phyloP scores from a whole-genome alignment of 2,329 filamentous ascomycete species.

The Ceratocystis albifundus region DNA sequence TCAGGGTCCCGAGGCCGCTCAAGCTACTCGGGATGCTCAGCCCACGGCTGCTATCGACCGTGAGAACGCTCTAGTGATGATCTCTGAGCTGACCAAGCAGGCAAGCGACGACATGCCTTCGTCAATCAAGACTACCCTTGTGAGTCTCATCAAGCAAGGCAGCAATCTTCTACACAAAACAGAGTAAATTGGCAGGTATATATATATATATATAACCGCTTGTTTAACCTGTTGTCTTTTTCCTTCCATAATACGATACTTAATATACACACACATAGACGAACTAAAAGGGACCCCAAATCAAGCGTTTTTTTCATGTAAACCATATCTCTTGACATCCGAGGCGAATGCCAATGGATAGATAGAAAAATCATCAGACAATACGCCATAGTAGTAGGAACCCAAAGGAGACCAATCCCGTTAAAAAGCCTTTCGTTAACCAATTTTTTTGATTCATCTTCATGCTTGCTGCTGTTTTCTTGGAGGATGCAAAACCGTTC shows the following conservation, averaged over 20 bases:
- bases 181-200: slow-evolving; percentile 16
- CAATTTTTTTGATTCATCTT: slow-evolving; percentile 23
- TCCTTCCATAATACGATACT: not conserved
- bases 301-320: slow-evolving; percentile 8
- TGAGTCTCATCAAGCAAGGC: slow-evolving; percentile 41
- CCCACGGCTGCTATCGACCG: slow-evolving; percentile 33
- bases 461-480: slow-evolving; percentile 9
- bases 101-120: slow-evolving; percentile 34
- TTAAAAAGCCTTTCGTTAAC: slow-evolving; percentile 28
- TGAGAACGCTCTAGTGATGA: slow-evolving; percentile 50
- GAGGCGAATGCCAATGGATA: slow-evolving; percentile 14
- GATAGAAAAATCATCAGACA: slow-evolving; percentile 21
- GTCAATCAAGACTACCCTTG: slow-evolving; percentile 34
- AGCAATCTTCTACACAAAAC: slow-evolving; percentile 34
- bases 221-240: not conserved
- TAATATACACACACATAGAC: slow-evolving; percentile 6
- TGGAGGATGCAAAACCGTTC: slow-evolving; percentile 31
- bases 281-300: not conserved
- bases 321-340: slow-evolving; percentile 5
- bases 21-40: slow-evolving; percentile 9
- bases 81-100: slow-evolving; percentile 43
- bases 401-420: slow-evolving; percentile 32
- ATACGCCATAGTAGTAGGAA: slow-evolving; percentile 26
- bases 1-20: slow-evolving; percentile 16
- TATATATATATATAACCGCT: not conserved